Conservation (phyloP, 108 stramenopile genomes). For the Fistulifera solaris region DNA sequence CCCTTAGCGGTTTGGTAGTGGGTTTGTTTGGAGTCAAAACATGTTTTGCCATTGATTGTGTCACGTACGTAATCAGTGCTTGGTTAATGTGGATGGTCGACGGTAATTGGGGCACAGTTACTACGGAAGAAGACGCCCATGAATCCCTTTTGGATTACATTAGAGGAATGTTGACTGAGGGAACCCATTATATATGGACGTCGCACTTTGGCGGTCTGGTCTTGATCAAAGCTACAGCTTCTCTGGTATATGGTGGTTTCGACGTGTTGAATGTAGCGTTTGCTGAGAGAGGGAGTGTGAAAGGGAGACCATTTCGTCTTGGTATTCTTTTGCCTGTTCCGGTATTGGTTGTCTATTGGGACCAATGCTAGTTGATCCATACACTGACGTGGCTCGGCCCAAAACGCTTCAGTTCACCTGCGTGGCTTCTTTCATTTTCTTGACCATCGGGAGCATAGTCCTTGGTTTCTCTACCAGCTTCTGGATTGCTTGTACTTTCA, state of each 20-base stretch:
- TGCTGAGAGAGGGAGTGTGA: constrained; percentile 24
- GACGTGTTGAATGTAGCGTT: constrained; percentile 64
- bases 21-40: constrained; percentile 30
- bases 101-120: constrained; percentile 18
- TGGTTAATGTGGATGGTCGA: constrained; percentile 21
- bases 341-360: constrained; percentile 61
- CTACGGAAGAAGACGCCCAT: constrained; percentile 3
- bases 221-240: constrained; percentile 37
- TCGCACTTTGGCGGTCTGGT: constrained; percentile 45
- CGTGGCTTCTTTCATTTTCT: constrained; percentile 27
- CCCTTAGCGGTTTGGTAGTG: constrained; percentile 40
- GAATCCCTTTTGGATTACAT: constrained; percentile 10
- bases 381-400: constrained; percentile 33
- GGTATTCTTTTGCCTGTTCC: constrained; percentile 52
- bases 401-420: constrained; percentile 40
- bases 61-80: constrained; percentile 47
- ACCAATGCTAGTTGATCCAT: constrained; percentile 35
- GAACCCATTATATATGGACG: constrained; percentile 27
- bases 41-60: constrained; percentile 39
- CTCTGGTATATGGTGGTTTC: constrained; percentile 35
- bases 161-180: constrained; percentile 31
- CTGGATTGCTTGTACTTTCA: constrained; percentile 22
- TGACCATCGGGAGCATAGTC: constrained; percentile 26
- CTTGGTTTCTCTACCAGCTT: constrained; percentile 17
- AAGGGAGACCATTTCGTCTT: constrained; percentile 19